Evolutionary conservation across 2,329 filamentous ascomycete genomes (phyloP).

Genomic region (Penicillium decumbens): DNA sequence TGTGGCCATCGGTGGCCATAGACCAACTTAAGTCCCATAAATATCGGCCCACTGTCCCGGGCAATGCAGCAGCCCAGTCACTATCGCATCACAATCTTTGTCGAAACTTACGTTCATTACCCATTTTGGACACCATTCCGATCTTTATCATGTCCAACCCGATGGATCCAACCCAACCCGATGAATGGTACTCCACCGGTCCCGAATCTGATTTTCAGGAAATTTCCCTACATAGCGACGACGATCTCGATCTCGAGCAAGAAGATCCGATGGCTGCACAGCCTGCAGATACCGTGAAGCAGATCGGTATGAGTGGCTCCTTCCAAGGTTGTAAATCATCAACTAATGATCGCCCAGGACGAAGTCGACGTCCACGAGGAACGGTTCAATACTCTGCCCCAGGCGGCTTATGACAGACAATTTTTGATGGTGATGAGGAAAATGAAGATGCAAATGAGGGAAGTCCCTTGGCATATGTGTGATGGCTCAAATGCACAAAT

Average conservation of each 20-base stretch:
- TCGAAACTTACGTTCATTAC: background rate
- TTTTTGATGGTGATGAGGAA: background rate
- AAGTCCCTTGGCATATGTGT: background rate
- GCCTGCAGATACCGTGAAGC: conserved; percentile 25
- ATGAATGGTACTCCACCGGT: background rate
- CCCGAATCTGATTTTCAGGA: background rate
- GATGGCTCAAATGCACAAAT: background rate
- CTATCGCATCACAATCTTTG: background rate
- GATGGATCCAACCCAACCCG: conserved; percentile 4
- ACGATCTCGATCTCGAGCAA: conserved; percentile 7
- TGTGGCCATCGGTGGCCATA: background rate
- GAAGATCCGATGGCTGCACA: conserved; percentile 31
- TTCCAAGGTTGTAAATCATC: background rate
- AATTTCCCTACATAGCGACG: conserved; percentile 12
- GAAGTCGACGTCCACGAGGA: conserved; percentile 19
- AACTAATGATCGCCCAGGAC: conserved; percentile 11
- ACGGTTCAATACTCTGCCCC: conserved; percentile 12
- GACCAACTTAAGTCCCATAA: background rate
- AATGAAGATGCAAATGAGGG: background rate
- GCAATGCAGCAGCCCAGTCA: background rate
- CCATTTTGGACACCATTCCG: background rate
- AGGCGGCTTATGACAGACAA: background rate
- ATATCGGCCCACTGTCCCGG: conserved; percentile 5
- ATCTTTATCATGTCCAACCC: background rate
- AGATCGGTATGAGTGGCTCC: conserved; percentile 24